Evolutionary conservation across 495 filamentous ascomycete genomes (phyloP), one percentile per base, ranked within the genome.

Genomic region (Choiromyces venosus): DNA sequence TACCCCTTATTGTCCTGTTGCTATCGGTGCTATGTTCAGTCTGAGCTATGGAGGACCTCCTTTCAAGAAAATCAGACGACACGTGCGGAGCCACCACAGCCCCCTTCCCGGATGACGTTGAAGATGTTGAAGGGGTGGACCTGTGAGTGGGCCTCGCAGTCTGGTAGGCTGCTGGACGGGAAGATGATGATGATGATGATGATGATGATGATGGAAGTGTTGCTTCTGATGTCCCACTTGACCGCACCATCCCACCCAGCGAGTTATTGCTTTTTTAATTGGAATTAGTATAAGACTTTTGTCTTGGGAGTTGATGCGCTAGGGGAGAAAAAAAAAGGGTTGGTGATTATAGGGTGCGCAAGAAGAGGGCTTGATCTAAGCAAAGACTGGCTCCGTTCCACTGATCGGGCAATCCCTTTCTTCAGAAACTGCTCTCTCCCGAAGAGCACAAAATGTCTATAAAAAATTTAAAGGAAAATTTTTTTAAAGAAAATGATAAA

Each of bases 221-320:
- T 69, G 65, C 77, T 79, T 73, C 73, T 73, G 40, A 46, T 67
- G 73, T 74, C 76, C 77, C 77, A 72, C 73, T 79, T 74, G 78
- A 80, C 71, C 78, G 69, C 78, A 80, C 78, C 78, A 80, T 80
- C 78, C 78, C 78, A 80, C 78, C 66, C 77, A 74, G 69, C 39
- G 37, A 65, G 66, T 25, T 78, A 74, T 69, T 74, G 71, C 72
- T 79, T 70, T 80, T 72, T 73, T 72, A 80, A 79, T 76, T 75
- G 69, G 65, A 71, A 67, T 75, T 76, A 76, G 74, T 64, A 70
- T 46, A 39, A 76, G 29, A 37, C 44, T 67, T 78, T 77, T 69
- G 71, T 72, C 70, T 76, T 35, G 8, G 52, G 65, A 56, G 66
- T 61, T 61, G 52, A 61, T 61, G 25, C 52, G 52, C 52, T 29